Evolutionary conservation across 2,329 filamentous ascomycete species (phyloP).

Genomic region (Tolypocladium ophioglossoides): DNA sequence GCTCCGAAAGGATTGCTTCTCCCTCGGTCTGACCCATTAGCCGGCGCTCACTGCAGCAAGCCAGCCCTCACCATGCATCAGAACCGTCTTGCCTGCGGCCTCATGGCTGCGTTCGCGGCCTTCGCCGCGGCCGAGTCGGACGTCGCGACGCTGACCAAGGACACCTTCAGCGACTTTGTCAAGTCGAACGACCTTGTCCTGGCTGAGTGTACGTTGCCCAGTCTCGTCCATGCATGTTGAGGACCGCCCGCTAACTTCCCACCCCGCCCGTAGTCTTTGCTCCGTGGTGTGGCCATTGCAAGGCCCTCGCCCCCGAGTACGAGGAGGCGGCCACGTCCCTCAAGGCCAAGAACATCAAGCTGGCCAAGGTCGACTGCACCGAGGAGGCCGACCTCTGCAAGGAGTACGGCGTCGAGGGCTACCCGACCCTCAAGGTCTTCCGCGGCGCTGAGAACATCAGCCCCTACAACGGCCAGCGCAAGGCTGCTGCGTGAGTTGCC

Average conservation of each 20-base stretch:
- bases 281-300: constrained; percentile 97
- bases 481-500: constrained; percentile 58
- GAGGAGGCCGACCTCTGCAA: constrained; percentile 88
- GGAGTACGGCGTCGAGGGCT: constrained; percentile 84
- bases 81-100: constrained; percentile 40
- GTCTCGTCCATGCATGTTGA: not conserved
- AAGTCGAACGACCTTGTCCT: constrained; percentile 80
- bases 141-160: constrained; percentile 74
- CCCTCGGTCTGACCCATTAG: not conserved
- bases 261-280: constrained; percentile 59
- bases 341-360: constrained; percentile 78
- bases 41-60: constrained; percentile 4
- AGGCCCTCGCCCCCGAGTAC: constrained; percentile 89
- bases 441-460: constrained; percentile 71
- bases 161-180: constrained; percentile 80
- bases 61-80: constrained; percentile 32
- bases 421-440: constrained; percentile 99
- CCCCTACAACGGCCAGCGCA: constrained; percentile 82
- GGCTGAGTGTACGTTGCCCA: constrained; percentile 71
- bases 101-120: constrained; percentile 43
- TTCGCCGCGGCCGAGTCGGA: constrained; percentile 62
- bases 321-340: constrained; percentile 75
- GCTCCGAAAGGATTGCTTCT: not conserved
- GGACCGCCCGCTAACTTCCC: not conserved
- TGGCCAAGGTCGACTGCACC: constrained; percentile 91